Conservation (phyloP, 306 rosid genomes). For the Citrullus amarus region DNA sequence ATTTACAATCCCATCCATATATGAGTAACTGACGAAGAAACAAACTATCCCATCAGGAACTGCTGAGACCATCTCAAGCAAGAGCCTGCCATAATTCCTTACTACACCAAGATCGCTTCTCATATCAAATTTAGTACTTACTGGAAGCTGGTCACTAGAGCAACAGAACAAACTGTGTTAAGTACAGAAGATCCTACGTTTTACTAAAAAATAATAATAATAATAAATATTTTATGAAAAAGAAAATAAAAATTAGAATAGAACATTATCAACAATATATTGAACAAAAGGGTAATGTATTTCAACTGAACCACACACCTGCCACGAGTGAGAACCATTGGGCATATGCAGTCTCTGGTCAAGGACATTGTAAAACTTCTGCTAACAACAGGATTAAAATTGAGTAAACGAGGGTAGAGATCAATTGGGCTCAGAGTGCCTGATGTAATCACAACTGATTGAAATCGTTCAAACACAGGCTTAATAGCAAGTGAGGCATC, state of each 20-base stretch:
- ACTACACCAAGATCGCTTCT: conserved; percentile 94
- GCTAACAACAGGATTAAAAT: conserved; percentile 89
- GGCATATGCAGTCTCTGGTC: conserved; percentile 96
- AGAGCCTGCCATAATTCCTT: conserved; percentile 85
- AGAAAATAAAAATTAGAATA: background rate
- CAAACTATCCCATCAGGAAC: conserved; percentile 95
- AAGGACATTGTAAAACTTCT: conserved; percentile 96
- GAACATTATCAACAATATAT: background rate
- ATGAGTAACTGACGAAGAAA: conserved; percentile 88
- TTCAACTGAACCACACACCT: conserved; percentile 36
- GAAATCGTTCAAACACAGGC: conserved; percentile 94
- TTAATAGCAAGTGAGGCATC: conserved; percentile 95
- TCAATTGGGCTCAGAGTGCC: conserved; percentile 96
- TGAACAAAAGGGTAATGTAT: background rate
- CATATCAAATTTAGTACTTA: conserved; percentile 95
- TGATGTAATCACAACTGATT: conserved; percentile 86
- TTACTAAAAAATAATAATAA: background rate
- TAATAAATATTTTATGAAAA: too few species aligned
- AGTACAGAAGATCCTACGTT: background rate
- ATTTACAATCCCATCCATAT: conserved; percentile 90
- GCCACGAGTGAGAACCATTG: conserved; percentile 99
- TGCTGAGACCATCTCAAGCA: conserved; percentile 93
- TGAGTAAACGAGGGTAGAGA: conserved; percentile 83
- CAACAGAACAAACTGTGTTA: conserved; percentile 13
- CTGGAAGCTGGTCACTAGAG: conserved; percentile 94